Base-by-base conservation (phyloP, 768 basidiomycete genomes). In the Amanita exitialis region DNA sequence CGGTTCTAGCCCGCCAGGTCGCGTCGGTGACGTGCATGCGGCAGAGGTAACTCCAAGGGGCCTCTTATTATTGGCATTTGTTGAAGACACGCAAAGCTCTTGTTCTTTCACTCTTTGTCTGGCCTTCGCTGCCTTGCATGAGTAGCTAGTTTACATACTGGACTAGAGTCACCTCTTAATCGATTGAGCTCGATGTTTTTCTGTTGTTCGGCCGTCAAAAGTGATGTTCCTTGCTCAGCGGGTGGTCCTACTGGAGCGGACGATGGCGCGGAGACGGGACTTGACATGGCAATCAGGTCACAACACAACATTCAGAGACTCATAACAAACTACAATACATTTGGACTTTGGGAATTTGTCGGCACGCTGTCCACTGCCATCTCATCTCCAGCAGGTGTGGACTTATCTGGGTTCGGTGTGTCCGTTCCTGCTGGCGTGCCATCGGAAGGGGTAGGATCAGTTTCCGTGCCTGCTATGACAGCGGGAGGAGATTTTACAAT, bases 161-260 rank as follows among this genome's bases (percentile, higher is more conserved):
- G n/a, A 36, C 2, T 15, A 30, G 9, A 34, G 15, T 39, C 46
- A 86, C 87, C 87, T 78, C 77, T 82, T 20, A 91, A 67, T 48
- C 89, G 77, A 58, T 91, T 90, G 38, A 90, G 73, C 62, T 92
- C 88, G 21, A 90, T 73, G 51, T 78, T 76, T 60, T 77, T 83
- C 42, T 78, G 67, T 61, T 86, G 79, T 55, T 91, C 88, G 12
- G 83, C 79, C 6, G 82, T 80, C 28, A 82, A 55, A 49, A 54
- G 68, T n/a, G 66, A 55, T 10, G 57, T 49, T 13, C 59, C 35
- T 15, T 58, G 32, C 38, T 60, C 52, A 36, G 49, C 39, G 12
- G 41, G 13, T 38, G 61, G 59, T 13, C 64, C 67, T 45, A 73
- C 75, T 0, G 74, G 73, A 38, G 35, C 21, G 36, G 44, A 34